Conservation (phyloP, 306 rosid genomes). For the Castanea crenata region DNA sequence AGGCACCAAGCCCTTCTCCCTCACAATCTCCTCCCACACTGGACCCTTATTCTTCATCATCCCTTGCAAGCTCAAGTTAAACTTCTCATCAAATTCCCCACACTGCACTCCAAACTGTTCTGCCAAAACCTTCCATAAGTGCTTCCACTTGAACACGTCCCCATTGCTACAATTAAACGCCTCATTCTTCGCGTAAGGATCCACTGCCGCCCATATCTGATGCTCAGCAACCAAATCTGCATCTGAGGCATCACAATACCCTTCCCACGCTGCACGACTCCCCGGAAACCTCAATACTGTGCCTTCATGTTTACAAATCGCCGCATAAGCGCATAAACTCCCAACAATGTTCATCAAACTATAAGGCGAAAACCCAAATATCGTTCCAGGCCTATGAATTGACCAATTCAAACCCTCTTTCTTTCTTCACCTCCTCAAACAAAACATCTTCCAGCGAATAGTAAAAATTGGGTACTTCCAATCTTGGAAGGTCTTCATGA, state of each 20-base stretch:
- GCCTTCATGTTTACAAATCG: slow-evolving; percentile 68
- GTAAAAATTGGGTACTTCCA: slow-evolving; percentile 53
- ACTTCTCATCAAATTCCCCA: slow-evolving; percentile 48
- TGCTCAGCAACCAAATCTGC: slow-evolving; percentile 81
- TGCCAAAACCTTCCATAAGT: slow-evolving; percentile 63
- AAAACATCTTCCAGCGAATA: slow-evolving; percentile 52
- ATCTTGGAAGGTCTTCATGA: slow-evolving; percentile 66
- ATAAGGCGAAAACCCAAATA: slow-evolving; percentile 68
- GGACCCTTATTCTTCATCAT: slow-evolving; percentile 51
- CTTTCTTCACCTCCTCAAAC: slow-evolving; percentile 42
- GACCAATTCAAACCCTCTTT: slow-evolving; percentile 62
- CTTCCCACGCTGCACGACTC: slow-evolving; percentile 43
- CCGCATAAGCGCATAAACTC: slow-evolving; percentile 51
- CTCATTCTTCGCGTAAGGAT: slow-evolving; percentile 59
- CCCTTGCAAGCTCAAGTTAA: slow-evolving; percentile 32
- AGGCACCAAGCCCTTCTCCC: slow-evolving; percentile 38
- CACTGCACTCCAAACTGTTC: slow-evolving; percentile 64
- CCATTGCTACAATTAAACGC: slow-evolving; percentile 62
- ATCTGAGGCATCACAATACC: slow-evolving; percentile 44
- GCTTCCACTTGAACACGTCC: slow-evolving; percentile 68
- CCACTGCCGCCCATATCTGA: slow-evolving; percentile 79
- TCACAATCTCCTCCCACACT: slow-evolving; percentile 70
- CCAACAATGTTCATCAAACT: slow-evolving; percentile 61
- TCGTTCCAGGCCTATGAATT: slow-evolving; percentile 46
- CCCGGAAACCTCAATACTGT: slow-evolving; percentile 62